Base-by-base conservation (phyloP, 1,284 basidiomycete genomes). In the Microbotryum violaceum region DNA sequence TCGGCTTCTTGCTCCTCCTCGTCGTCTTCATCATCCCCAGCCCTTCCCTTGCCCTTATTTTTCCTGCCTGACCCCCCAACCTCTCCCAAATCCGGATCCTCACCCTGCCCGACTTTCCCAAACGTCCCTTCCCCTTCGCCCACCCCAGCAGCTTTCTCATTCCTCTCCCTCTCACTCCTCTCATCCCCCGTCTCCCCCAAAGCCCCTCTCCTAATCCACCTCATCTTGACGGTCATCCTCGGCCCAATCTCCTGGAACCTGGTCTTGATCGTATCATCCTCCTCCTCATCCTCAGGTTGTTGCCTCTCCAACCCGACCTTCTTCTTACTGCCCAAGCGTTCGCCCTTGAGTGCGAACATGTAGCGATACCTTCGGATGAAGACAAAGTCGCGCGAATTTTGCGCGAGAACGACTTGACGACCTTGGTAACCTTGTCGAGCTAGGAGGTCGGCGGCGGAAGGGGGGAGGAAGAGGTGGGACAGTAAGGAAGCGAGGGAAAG, bases 171-270 rank as follows among this genome's bases (percentile, higher is more conserved):
- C 51, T 21, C 46, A 8, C 44, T 21, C 14, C 64, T 50, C 58
- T 64, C 66, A 52, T 70, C 63, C 2, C 63, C 61, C 42, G 66
- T 70, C 58, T 68, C 64, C 5, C 66, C 70, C 37, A 73, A 53
- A 10, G 68, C 61, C 20, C 91, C 91, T 71, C 89, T 90, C 73
- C 89, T 86, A 65, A 99, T 76, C 79, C 87, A 94, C 42, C 87
- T 80, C 61, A 99, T 78, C 78, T 98, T 98, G 21, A 98, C 80
- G 0, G 96, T 98, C 74, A 99, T 97, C 31, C 94, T 83, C 6
- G 96, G 96, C 0, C 96, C 96, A 65, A 98, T 99, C 76, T 99
- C 96, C 76, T 99, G 96, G 56, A 99, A 78, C 20, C 88, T 85
- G 12, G 97, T 92, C 73, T 91, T 93, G 53, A 75, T 64, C 33